These are phyloP conservation scores for Solanum paucissectum DNA, from an alignment of 257 asterid genomes.

Conservation along the genomic window DNA sequence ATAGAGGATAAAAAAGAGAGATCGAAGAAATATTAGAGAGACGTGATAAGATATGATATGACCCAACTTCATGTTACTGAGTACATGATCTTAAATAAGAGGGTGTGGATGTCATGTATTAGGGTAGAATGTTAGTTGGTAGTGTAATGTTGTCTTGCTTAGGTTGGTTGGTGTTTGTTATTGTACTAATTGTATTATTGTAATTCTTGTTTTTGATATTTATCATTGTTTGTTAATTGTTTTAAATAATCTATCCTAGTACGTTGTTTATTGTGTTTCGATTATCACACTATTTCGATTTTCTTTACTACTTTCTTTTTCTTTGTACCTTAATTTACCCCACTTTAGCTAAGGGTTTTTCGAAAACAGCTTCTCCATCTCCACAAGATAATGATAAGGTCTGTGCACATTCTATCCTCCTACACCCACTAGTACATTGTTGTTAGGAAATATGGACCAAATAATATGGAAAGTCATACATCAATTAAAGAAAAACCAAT, in stretches of 20 bases:
- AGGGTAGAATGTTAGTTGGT: background rate
- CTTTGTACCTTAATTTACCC: background rate
- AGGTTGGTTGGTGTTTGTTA: background rate
- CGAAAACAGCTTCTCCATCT: accelerated
- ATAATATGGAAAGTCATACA: no score
- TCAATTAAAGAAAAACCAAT: no score
- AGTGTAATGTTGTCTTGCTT: accelerated
- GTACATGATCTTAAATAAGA: background rate
- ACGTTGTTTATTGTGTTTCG: accelerated
- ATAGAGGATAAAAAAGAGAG: no score
- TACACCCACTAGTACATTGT: background rate
- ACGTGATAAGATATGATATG: no score
- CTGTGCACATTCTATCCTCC: accelerated
- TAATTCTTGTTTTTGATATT: no score
- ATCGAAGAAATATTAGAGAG: no score
- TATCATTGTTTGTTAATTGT: no score
- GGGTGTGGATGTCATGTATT: background rate
- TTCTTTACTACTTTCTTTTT: background rate
- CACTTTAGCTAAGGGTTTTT: accelerated
- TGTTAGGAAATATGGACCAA: background rate
- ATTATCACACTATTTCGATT: no score
- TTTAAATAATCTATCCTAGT: background rate
- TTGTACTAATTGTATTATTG: background rate
- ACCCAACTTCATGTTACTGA: no score
- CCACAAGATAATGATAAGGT: accelerated